phyloP scores from a whole-genome alignment of 148 eudicot species.

The Spergularia bocconei region DNA sequence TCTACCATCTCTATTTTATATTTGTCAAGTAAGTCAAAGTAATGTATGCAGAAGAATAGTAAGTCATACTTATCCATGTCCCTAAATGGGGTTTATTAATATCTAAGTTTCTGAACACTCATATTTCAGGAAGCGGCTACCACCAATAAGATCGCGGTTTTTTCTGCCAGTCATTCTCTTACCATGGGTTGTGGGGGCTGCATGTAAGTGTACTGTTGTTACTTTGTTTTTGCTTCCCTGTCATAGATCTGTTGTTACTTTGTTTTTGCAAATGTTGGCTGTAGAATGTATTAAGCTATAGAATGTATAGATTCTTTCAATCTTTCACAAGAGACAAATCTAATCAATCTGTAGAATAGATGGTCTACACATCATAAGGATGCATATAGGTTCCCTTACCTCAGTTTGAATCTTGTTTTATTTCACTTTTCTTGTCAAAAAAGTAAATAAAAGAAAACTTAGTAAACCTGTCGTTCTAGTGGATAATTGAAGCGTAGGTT shows the following conservation, averaged over 20 bases:
- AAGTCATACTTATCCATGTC: neutral
- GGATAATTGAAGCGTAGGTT: neutral
- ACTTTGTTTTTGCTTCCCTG: neutral
- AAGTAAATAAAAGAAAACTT: neutral
- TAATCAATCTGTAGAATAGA: neutral
- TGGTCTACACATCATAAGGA: neutral
- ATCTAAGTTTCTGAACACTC: neutral
- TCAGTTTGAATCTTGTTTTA: neutral
- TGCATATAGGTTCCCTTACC: neutral
- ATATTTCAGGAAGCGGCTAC: constrained; percentile 72
- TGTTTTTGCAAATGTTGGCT: neutral
- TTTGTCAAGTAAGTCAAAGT: constrained; percentile 71
- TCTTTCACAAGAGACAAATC: neutral
- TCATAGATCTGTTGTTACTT: neutral
- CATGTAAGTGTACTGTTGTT: constrained; percentile 42
- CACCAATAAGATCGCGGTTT: constrained; percentile 64
- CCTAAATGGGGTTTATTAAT: too few relatives aligned
- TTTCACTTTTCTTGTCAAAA: neutral
- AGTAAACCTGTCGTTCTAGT: neutral
- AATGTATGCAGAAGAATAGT: neutral
- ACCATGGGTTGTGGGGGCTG: constrained; percentile 78
- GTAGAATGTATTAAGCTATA: too few relatives aligned
- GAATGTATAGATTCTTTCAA: neutral
- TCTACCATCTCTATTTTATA: constrained; percentile 70
- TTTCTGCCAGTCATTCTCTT: constrained; percentile 63